Evolutionary conservation across 768 basidiomycete species (phyloP).

Genomic region (Tricholomella constricta): DNA sequence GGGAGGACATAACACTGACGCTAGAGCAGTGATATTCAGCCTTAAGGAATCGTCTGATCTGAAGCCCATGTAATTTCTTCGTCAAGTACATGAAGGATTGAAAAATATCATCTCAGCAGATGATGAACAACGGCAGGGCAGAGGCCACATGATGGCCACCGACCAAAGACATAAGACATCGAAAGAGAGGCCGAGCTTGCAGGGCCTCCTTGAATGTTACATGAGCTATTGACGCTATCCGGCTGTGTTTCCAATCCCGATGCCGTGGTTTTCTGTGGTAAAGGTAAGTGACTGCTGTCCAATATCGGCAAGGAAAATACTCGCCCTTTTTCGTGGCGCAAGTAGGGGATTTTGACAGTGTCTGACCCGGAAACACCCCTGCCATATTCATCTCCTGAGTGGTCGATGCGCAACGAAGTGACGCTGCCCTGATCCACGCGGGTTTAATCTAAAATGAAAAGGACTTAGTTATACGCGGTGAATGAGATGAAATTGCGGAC

Average conservation of each 20-base stretch:
- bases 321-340: not conserved
- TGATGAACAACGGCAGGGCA: too few species aligned
- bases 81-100: too few species aligned
- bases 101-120: too few species aligned
- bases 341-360: not conserved
- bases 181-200: slow-evolving; percentile 1
- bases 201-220: slow-evolving; percentile 8
- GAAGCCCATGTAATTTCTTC: too few species aligned
- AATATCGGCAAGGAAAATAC: slow-evolving; percentile 1
- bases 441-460: slow-evolving; percentile 8
- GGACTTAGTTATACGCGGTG: not conserved
- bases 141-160: too few species aligned
- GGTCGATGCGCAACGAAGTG: slow-evolving; percentile 11
- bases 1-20: too few species aligned
- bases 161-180: too few species aligned
- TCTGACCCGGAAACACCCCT: not conserved
- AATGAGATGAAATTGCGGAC: not conserved
- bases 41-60: too few species aligned
- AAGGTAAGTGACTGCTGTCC: slow-evolving; percentile 12
- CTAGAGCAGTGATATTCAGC: too few species aligned
- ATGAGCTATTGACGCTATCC: slow-evolving; percentile 12
- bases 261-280: slow-evolving; percentile 3
- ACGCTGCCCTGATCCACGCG: slow-evolving; percentile 13
- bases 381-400: slow-evolving; percentile 11
- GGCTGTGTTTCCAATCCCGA: slow-evolving; percentile 15